phyloP scores from a whole-genome alignment of 192 early-diverging fungal genomes.

The Podila minutissima region DNA sequence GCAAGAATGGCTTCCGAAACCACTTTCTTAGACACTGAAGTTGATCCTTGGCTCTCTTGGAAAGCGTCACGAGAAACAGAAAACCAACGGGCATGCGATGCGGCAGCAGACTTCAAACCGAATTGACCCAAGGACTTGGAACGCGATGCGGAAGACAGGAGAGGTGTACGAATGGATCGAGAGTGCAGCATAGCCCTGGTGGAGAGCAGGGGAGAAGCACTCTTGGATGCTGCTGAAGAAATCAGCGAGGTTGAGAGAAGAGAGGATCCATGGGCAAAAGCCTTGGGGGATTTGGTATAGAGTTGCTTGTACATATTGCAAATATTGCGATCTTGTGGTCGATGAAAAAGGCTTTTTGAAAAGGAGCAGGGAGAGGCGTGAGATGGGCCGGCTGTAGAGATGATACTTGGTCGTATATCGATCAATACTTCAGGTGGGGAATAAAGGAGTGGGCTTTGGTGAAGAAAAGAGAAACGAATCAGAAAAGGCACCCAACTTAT shows the following conservation, averaged over 20 bases:
- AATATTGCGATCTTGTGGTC: conserved; percentile 5
- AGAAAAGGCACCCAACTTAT: neutral
- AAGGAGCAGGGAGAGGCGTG: neutral
- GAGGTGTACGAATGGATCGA: conserved; percentile 11
- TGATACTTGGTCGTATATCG: conserved; percentile 56
- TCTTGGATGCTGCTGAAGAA: conserved; percentile 16
- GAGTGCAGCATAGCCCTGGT: conserved; percentile 41
- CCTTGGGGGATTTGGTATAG: conserved; percentile 43
- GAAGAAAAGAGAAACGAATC: conserved; percentile 18
- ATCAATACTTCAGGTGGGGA: conserved; percentile 30
- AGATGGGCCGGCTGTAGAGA: conserved; percentile 31
- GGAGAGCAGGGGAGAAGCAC: conserved; percentile 20
- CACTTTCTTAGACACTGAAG: conserved; percentile 20
- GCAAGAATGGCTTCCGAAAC: conserved; percentile 60
- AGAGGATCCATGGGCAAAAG: conserved; percentile 28
- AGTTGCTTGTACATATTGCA: conserved; percentile 44
- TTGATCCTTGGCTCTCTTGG: conserved; percentile 19
- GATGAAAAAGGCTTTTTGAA: neutral
- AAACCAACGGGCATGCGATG: conserved; percentile 40
- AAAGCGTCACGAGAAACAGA: conserved; percentile 14
- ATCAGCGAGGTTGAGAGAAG: conserved; percentile 37
- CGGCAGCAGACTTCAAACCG: conserved; percentile 27
- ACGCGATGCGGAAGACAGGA: conserved; percentile 11
- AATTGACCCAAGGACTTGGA: conserved; percentile 17
- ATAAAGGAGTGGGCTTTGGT: conserved; percentile 21